A percentile compares a stretch with the other conserved stretches of the same genome.
phyloP scores from a whole-genome alignment of 192 early-diverging fungal species.

The Gamsiella multidivaricata region DNA sequence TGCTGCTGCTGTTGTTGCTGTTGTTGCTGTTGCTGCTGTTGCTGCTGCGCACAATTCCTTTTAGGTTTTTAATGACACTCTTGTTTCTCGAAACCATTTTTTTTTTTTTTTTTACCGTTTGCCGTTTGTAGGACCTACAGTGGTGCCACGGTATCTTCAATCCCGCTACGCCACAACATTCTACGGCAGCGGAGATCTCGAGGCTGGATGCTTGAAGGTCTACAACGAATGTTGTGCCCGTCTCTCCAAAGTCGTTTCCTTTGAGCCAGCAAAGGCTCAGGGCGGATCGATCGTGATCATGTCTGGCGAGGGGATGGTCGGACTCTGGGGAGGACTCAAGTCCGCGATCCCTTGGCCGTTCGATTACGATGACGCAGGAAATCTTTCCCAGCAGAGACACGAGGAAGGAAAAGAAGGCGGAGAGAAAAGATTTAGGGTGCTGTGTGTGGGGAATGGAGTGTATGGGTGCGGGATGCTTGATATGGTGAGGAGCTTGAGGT shows the following conservation, averaged over 20 bases:
- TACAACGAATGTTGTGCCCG: conserved; percentile 26
- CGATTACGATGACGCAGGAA: neutral
- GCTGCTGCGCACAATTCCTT: neutral
- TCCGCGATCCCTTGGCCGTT: conserved; percentile 47
- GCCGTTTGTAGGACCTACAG: conserved; percentile 39
- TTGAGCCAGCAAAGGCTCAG: neutral
- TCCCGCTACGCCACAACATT: conserved; percentile 22
- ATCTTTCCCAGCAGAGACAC: neutral
- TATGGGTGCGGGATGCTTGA: conserved; percentile 41
- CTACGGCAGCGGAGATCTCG: conserved; percentile 47
- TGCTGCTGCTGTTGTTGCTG: too few relatives aligned
- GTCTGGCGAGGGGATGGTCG: conserved; percentile 48
- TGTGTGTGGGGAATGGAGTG: conserved; percentile 42
- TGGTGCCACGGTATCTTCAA: conserved; percentile 24
- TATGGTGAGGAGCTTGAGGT: conserved; percentile 40
- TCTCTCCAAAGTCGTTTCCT: conserved; percentile 3
- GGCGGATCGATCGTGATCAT: conserved; percentile 40
- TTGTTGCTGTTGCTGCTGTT: too few relatives aligned
- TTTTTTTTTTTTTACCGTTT: neutral
- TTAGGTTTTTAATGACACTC: neutral
- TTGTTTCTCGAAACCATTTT: neutral
- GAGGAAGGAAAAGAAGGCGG: neutral
- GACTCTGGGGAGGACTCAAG: conserved; percentile 44
- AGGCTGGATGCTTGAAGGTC: conserved; percentile 10
- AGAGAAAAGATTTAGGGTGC: conserved; percentile 15